Evolutionary conservation across 2,329 filamentous ascomycete species (phyloP).

Genomic region (Cryphonectria carpinicola): DNA sequence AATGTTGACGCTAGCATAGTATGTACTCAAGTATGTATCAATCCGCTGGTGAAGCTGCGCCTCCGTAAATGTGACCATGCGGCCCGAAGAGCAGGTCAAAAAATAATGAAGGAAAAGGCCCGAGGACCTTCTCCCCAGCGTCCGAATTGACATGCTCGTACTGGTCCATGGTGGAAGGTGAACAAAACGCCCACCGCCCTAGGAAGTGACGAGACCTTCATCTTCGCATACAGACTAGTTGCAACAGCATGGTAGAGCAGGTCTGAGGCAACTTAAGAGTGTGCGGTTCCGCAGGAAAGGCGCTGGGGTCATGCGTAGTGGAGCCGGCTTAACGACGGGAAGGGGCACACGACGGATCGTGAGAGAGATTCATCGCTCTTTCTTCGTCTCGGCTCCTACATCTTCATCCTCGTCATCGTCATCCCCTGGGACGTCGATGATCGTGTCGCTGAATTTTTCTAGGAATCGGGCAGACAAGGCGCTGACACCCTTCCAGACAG

Average conservation of each 20-base stretch:
- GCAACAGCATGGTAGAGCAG: conserved; percentile 78
- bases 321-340: background rate
- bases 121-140: conserved; percentile 30
- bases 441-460: conserved; percentile 75
- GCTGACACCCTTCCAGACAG: conserved; percentile 81
- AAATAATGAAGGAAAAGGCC: conserved; percentile 34
- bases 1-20: background rate
- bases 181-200: conserved; percentile 57
- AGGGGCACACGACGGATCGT: background rate
- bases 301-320: background rate
- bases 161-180: conserved; percentile 36
- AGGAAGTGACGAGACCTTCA: conserved; percentile 49
- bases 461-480: conserved; percentile 73
- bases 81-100: conserved; percentile 35
- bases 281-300: conserved; percentile 60
- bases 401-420: conserved; percentile 54
- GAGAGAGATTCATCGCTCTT: conserved; percentile 31
- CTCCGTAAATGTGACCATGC: conserved; percentile 27
- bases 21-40: conserved; percentile 21
- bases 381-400: conserved; percentile 38
- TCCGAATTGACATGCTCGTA: conserved; percentile 40
- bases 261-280: conserved; percentile 95
- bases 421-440: conserved; percentile 78
- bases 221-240: conserved; percentile 97
- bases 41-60: conserved; percentile 19